Conservation (phyloP, 2,329 filamentous ascomycete species). For the Colletotrichum siamense region DNA sequence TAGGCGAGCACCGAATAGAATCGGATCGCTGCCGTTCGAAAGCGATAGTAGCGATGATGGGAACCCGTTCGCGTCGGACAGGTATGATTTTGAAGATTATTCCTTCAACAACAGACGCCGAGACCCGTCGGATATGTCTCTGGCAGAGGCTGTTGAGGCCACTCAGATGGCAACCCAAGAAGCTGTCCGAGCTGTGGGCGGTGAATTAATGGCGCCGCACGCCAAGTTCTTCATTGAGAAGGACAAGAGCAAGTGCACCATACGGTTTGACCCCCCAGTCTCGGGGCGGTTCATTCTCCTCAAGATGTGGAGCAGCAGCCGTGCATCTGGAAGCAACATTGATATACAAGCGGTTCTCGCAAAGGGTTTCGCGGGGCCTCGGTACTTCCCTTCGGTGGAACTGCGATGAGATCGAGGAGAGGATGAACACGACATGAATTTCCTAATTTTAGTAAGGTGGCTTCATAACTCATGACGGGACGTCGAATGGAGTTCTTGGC, state of each 20-base stretch:
- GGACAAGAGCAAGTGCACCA: constrained; percentile 83
- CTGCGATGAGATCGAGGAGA: constrained; percentile 49
- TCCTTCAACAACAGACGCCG: constrained; percentile 28
- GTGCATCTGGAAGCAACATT: constrained; percentile 72
- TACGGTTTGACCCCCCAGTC: constrained; percentile 83
- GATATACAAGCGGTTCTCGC: constrained; percentile 88
- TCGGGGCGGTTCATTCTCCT: constrained; percentile 84
- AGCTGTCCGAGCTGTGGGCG: constrained; percentile 60
- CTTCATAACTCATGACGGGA: not conserved
- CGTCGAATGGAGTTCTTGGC: not conserved
- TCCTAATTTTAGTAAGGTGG: not conserved
- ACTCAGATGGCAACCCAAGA: constrained; percentile 61
- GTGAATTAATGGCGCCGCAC: constrained; percentile 71
- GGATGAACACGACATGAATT: not conserved
- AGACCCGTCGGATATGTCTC: constrained; percentile 30
- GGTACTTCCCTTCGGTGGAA: constrained; percentile 78
- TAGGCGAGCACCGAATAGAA: constrained; percentile 54
- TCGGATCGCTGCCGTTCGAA: constrained; percentile 62
- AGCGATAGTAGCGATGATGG: constrained; percentile 47
- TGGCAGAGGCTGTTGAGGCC: constrained; percentile 50
- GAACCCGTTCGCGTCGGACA: constrained; percentile 30
- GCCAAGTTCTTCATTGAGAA: constrained; percentile 85
- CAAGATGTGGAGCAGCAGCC: constrained; percentile 86
- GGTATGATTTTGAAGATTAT: constrained; percentile 36
- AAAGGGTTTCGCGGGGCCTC: constrained; percentile 83